phyloP scores from a whole-genome alignment of 164 flowering plant genomes.

The Chimonanthus praecox region DNA sequence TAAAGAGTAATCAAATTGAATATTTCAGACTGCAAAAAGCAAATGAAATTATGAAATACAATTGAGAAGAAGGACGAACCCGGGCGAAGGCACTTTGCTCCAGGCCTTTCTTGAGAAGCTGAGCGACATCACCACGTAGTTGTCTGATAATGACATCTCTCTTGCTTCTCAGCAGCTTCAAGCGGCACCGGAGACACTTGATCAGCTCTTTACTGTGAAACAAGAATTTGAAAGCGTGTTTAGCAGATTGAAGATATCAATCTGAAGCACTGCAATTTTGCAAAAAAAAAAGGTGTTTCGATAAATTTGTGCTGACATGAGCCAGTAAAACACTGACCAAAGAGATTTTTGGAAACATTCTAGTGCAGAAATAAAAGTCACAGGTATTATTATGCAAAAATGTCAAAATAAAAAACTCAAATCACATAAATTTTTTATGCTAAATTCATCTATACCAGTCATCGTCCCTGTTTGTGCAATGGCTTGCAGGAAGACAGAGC shows the following conservation, averaged over 20 bases:
- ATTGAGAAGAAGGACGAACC: slow-evolving; percentile 23
- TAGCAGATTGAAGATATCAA: background rate
- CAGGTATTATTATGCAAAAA: no score
- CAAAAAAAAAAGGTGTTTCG: slow-evolving; percentile 1
- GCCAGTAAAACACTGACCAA: no score
- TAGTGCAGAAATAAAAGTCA: no score
- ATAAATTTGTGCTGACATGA: no score
- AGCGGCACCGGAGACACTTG: slow-evolving; percentile 50
- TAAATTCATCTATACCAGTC: no score
- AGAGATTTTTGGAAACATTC: no score
- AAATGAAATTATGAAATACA: background rate
- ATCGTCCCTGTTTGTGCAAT: no score
- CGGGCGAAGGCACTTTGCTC: slow-evolving; percentile 43
- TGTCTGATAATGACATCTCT: slow-evolving; percentile 45
- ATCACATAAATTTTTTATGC: no score
- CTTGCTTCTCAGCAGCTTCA: slow-evolving; percentile 66
- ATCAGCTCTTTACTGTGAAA: slow-evolving; percentile 61
- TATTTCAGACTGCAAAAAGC: background rate
- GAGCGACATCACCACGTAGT: slow-evolving; percentile 43
- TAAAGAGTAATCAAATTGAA: no score
- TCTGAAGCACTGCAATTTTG: background rate
- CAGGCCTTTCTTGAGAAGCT: slow-evolving; percentile 52
- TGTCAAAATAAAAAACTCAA: no score
- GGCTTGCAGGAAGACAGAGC: no score
- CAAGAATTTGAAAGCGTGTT: background rate